Evolutionary conservation across 371 early-diverging fungal species (phyloP).

Genomic region (Mortierella sp.): DNA sequence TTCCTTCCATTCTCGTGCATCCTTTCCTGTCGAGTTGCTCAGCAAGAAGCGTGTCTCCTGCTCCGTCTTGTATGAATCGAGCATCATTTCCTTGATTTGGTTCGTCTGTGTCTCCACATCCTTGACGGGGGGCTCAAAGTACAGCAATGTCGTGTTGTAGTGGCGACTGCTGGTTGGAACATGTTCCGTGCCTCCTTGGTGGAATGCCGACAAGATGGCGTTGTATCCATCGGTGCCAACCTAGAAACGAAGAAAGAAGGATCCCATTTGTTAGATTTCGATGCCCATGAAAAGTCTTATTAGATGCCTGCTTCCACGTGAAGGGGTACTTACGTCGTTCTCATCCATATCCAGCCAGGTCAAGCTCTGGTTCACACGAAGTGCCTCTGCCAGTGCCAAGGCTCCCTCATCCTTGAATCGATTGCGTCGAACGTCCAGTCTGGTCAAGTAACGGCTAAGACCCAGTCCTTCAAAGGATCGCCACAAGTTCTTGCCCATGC

Average conservation of each 20-base stretch:
- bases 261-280: not conserved
- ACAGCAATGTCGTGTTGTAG: slow-evolving; percentile 41
- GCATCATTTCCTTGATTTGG: slow-evolving; percentile 36
- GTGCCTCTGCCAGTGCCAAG: slow-evolving; percentile 41
- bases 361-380: slow-evolving; percentile 46
- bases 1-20: slow-evolving; percentile 48
- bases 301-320: not conserved
- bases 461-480: slow-evolving; percentile 44
- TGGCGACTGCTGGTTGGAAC: slow-evolving; percentile 43
- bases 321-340: slow-evolving; percentile 37
- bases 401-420: slow-evolving; percentile 52
- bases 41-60: slow-evolving; percentile 44
- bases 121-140: slow-evolving; percentile 34
- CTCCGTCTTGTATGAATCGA: slow-evolving; percentile 48
- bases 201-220: slow-evolving; percentile 49
- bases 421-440: slow-evolving; percentile 46
- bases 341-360: slow-evolving; percentile 52
- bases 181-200: slow-evolving; percentile 52
- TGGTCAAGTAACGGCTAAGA: slow-evolving; percentile 41
- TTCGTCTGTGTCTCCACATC: slow-evolving; percentile 23
- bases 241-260: slow-evolving; percentile 2
- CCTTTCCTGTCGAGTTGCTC: slow-evolving; percentile 41
- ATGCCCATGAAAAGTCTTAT: not conserved
- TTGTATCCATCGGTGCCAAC: slow-evolving; percentile 45
- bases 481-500: slow-evolving; percentile 51